phyloP scores from a whole-genome alignment of 139 green algal genomes.

The Chlorella sp. region DNA sequence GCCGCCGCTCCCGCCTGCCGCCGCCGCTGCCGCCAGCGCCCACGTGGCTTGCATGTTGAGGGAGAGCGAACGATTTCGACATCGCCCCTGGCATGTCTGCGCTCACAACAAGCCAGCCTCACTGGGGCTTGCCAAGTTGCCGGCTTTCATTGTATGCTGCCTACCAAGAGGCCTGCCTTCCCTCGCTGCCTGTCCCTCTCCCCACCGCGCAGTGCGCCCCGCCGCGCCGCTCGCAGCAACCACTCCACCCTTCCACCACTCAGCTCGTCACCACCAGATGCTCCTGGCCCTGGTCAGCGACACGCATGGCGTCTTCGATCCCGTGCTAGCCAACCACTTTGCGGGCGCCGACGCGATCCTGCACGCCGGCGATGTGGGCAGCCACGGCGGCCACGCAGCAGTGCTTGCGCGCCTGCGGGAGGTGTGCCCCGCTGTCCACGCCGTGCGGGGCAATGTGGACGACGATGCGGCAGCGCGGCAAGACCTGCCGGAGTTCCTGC shows the following conservation, averaged over 20 bases:
- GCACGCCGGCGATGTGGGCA: conserved; percentile 30
- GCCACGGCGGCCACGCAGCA: conserved; percentile 1
- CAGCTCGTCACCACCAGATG: background rate
- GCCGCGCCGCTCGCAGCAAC: background rate
- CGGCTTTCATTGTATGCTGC: no score
- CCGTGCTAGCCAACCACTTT: background rate
- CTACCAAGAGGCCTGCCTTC: no score
- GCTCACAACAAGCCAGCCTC: no score
- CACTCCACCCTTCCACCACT: background rate
- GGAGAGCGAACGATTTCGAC: no score
- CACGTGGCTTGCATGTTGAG: no score
- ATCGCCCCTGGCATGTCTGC: no score
- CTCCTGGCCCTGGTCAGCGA: conserved; percentile 1
- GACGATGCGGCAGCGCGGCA: background rate
- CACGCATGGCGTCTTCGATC: conserved; percentile 28
- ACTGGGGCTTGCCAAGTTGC: no score
- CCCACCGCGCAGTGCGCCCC: background rate
- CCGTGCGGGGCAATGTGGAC: conserved; percentile 33
- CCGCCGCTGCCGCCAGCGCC: no score
- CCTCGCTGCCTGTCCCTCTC: background rate
- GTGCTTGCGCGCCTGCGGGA: background rate
- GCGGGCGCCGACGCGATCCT: background rate
- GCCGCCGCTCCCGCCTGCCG: no score
- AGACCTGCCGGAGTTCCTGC: background rate
- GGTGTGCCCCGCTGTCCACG: background rate